Percentiles rank a stretch among this genome's conserved stretches.
These are phyloP conservation scores for Nicotiana tomentosiformis DNA, from an alignment of 257 asterid species.

Conservation along the genomic window DNA sequence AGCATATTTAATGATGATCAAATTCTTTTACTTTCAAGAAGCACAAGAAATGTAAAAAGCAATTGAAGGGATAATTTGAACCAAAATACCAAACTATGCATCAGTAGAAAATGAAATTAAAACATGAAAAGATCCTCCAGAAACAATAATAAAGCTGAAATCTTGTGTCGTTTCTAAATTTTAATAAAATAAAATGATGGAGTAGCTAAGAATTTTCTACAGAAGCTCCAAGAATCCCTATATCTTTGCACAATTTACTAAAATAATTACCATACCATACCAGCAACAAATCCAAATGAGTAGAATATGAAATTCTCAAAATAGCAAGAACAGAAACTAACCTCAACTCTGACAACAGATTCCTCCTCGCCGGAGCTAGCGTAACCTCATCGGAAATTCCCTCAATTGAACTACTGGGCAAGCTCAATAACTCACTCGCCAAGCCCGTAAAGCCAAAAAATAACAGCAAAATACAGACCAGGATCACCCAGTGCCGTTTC, in stretches of 20 bases:
- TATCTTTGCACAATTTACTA: not conserved
- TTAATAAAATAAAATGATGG: not conserved
- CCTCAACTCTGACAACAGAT: constrained; percentile 43
- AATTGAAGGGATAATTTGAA: not conserved
- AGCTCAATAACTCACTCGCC: constrained; percentile 20
- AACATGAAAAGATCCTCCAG: not conserved
- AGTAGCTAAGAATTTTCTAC: not conserved
- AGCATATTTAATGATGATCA: not conserved
- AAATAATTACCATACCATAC: not conserved
- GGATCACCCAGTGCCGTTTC: constrained; percentile 26
- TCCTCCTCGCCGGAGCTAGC: constrained; percentile 46
- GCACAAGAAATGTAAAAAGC: not conserved
- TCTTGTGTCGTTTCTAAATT: not conserved
- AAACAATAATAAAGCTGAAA: not conserved
- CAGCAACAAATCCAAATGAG: not conserved
- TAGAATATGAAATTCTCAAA: not conserved
- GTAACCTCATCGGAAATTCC: constrained; percentile 20
- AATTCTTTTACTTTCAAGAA: not conserved
- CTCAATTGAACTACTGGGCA: constrained; percentile 16
- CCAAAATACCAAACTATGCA: not conserved
- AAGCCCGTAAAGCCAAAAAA: constrained; percentile 17
- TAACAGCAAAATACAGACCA: constrained; percentile 12
- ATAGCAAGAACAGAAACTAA: constrained; percentile 16
- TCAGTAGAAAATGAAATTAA: not conserved
- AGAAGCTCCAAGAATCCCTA: not conserved